Conservation (phyloP, 345 rosid genomes). For the Aquilaria yunnanensis region DNA sequence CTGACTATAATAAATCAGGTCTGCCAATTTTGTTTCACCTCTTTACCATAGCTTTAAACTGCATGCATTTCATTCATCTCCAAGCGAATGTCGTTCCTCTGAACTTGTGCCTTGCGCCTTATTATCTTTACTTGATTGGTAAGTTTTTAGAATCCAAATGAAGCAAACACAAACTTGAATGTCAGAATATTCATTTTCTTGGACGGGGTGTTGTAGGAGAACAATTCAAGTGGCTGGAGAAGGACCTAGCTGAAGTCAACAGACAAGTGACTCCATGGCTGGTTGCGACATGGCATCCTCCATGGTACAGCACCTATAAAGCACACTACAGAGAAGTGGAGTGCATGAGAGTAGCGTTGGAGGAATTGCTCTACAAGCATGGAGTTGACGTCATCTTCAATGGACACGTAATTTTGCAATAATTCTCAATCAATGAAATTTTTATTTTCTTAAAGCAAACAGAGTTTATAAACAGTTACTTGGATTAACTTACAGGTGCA, state of each 20-base stretch:
- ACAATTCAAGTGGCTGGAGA: conserved; percentile 78
- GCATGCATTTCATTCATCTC: not conserved
- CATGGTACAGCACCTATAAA: conserved; percentile 84
- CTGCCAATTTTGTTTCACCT: not conserved
- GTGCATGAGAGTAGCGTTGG: conserved; percentile 80
- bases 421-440: too few species aligned
- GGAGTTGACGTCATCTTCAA: conserved; percentile 73
- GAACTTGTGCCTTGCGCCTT: too few species aligned
- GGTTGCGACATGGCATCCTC: conserved; percentile 78
- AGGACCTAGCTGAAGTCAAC: conserved; percentile 48
- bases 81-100: not conserved
- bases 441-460: too few species aligned
- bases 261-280: conserved; percentile 83
- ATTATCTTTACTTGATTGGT: not conserved
- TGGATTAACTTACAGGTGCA: conserved; percentile 46
- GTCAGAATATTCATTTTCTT: not conserved
- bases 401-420: conserved; percentile 47
- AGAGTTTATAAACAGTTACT: not conserved
- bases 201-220: conserved; percentile 33
- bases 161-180: not conserved
- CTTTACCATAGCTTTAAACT: not conserved
- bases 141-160: too few species aligned
- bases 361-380: conserved; percentile 53
- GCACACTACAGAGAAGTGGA: conserved; percentile 85
- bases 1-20: conserved; percentile 47